Evolutionary conservation across 2,329 filamentous ascomycete genomes (phyloP).

Genomic region (Pseudopithomyces maydicus): DNA sequence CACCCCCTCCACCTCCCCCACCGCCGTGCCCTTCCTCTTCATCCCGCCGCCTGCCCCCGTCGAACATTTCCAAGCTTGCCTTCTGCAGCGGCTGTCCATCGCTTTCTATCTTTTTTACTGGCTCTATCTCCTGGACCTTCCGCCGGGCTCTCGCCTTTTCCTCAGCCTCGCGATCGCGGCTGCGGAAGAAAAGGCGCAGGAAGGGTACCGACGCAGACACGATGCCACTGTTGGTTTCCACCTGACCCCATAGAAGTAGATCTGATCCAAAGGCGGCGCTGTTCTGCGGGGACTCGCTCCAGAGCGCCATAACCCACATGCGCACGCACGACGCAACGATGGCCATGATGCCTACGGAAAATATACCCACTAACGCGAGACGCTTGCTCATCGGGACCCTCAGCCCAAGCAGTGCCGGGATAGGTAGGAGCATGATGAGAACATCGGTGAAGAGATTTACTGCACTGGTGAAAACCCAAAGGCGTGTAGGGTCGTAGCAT

Average conservation of each 20-base stretch:
- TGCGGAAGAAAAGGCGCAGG: slow-evolving; percentile 48
- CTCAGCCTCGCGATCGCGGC: slow-evolving; percentile 15
- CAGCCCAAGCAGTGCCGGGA: slow-evolving; percentile 53
- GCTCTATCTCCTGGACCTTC: slow-evolving; percentile 15
- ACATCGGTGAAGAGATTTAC: slow-evolving; percentile 51
- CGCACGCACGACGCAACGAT: slow-evolving; percentile 42
- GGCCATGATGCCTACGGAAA: slow-evolving; percentile 42
- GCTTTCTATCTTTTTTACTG: slow-evolving; percentile 11
- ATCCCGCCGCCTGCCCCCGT: not conserved
- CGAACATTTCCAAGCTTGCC: slow-evolving; percentile 26
- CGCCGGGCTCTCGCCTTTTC: slow-evolving; percentile 15
- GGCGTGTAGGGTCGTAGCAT: slow-evolving; percentile 38
- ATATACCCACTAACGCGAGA: slow-evolving; percentile 53
- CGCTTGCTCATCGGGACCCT: slow-evolving; percentile 57
- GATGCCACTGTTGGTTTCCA: slow-evolving; percentile 55
- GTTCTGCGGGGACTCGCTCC: slow-evolving; percentile 45
- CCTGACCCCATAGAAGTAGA: slow-evolving; percentile 52
- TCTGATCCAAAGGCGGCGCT: slow-evolving; percentile 42
- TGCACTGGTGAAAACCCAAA: slow-evolving; percentile 44
- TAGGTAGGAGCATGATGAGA: slow-evolving; percentile 51
- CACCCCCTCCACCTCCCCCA: slow-evolving; percentile 1
- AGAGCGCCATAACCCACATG: slow-evolving; percentile 44
- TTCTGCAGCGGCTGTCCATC: slow-evolving; percentile 25
- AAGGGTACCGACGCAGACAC: slow-evolving; percentile 53
- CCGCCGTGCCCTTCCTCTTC: not conserved